phyloP scores from a whole-genome alignment of 805 yeast genomes.

The Hanseniaspora lachancei region DNA sequence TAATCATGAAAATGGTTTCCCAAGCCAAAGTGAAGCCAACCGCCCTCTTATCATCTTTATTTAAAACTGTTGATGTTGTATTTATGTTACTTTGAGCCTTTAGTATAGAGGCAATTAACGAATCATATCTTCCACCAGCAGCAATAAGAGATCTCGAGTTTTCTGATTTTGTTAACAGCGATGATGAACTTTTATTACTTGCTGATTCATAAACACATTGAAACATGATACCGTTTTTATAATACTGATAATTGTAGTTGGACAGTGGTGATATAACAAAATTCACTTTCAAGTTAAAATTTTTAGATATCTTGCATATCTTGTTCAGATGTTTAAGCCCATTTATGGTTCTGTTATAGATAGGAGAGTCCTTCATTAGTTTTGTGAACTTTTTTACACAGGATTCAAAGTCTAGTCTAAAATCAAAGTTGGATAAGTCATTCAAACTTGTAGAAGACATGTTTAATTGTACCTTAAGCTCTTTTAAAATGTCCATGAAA shows the following conservation, averaged over 20 bases:
- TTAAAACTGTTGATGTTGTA: background rate
- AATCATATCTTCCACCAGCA: slow-evolving; percentile 91
- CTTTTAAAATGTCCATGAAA: slow-evolving; percentile 43
- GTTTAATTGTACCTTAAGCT: slow-evolving; percentile 50
- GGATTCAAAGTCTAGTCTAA: slow-evolving; percentile 52
- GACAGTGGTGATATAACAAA: slow-evolving; percentile 67
- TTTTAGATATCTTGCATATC: slow-evolving; percentile 41
- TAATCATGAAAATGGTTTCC: slow-evolving; percentile 45
- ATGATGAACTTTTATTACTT: background rate
- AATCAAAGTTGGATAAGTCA: slow-evolving; percentile 70
- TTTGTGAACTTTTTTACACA: slow-evolving; percentile 52
- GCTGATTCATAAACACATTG: slow-evolving; percentile 53
- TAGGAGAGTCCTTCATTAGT: slow-evolving; percentile 62
- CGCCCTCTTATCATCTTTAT: slow-evolving; percentile 36
- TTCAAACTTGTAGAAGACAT: slow-evolving; percentile 71
- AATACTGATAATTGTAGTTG: slow-evolving; percentile 70
- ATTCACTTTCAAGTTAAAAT: slow-evolving; percentile 46
- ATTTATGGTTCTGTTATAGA: slow-evolving; percentile 45
- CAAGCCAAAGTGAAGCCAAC: slow-evolving; percentile 82
- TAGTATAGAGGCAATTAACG: slow-evolving; percentile 51
- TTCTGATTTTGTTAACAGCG: slow-evolving; percentile 16
- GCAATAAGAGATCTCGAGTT: slow-evolving; percentile 43
- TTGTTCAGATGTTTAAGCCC: slow-evolving; percentile 49
- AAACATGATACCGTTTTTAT: slow-evolving; percentile 74
- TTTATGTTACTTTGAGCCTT: slow-evolving; percentile 34